Evolutionary conservation across 768 basidiomycete species (phyloP).

Genomic region (Mycena rosella): DNA sequence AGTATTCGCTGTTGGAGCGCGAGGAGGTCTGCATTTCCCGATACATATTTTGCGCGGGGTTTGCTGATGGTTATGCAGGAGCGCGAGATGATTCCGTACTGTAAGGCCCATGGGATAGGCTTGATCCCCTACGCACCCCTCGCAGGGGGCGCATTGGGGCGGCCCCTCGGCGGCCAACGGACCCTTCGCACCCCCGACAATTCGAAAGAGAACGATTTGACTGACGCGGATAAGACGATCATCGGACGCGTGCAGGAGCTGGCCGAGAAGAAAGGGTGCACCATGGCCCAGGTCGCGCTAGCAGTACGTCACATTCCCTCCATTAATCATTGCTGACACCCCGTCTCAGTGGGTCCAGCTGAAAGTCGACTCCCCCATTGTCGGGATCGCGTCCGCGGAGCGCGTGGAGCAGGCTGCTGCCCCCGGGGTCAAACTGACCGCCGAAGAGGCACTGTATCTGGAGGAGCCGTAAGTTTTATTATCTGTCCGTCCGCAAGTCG

Average conservation of each 20-base stretch:
- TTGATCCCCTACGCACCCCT: conserved; percentile 67
- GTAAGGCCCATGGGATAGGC: conserved; percentile 63
- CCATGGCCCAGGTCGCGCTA: conserved; percentile 61
- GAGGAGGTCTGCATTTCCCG: conserved; percentile 54
- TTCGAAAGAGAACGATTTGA: conserved; percentile 37
- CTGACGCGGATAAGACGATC: conserved; percentile 47
- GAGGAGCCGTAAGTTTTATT: conserved; percentile 54
- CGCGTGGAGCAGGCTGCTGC: conserved; percentile 37
- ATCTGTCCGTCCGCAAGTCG: too few species aligned
- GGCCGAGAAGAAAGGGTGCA: conserved; percentile 54
- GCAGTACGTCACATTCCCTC: conserved; percentile 40
- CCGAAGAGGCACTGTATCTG: conserved; percentile 58
- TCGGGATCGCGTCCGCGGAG: conserved; percentile 41
- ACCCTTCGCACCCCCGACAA: too few species aligned
- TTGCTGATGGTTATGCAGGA: conserved; percentile 47
- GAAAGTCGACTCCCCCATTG: conserved; percentile 51
- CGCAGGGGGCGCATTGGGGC: conserved; percentile 51
- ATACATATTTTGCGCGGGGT: neutral
- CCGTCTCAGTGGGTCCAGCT: conserved; percentile 47
- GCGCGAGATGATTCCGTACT: conserved; percentile 59
- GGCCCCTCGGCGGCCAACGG: conserved; percentile 51
- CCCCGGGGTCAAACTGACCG: conserved; percentile 47
- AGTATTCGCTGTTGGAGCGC: conserved; percentile 66
- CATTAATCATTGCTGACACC: too few species aligned
- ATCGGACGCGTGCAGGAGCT: conserved; percentile 56